Evolutionary conservation across 2,329 filamentous ascomycete species (phyloP).

Genomic region (Phyllosticta citribraziliensis): DNA sequence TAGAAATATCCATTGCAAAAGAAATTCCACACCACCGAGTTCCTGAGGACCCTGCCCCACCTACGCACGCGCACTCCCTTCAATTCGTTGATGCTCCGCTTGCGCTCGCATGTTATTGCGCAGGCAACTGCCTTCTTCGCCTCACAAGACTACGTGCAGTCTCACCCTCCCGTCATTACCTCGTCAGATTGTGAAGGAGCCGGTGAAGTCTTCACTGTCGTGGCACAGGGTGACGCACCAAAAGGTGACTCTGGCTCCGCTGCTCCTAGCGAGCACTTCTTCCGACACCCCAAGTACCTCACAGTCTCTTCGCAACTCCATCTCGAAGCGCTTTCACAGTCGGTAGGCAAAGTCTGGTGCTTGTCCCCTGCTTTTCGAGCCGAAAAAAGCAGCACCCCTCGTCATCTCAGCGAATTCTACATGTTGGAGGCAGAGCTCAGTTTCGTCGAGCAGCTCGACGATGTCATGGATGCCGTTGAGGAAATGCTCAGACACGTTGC

Average conservation of each 20-base stretch:
- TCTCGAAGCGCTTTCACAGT: constrained; percentile 81
- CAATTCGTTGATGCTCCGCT: constrained; percentile 68
- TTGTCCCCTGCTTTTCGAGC: constrained; percentile 89
- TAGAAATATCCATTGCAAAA: constrained; percentile 69
- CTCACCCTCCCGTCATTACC: constrained; percentile 87
- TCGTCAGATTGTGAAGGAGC: constrained; percentile 96
- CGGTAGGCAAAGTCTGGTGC: constrained; percentile 86
- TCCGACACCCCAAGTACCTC: constrained; percentile 79
- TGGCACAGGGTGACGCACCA: constrained; percentile 19
- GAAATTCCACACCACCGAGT: constrained; percentile 87
- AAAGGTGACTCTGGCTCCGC: constrained; percentile 5
- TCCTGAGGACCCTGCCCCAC: constrained; percentile 78
- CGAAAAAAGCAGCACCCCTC: constrained; percentile 83
- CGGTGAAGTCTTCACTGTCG: constrained; percentile 78
- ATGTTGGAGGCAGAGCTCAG: constrained; percentile 92
- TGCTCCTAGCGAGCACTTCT: constrained; percentile 49
- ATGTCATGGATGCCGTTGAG: constrained; percentile 73
- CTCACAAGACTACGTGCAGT: constrained; percentile 62
- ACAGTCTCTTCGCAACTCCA: constrained; percentile 94
- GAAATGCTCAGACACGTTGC: constrained; percentile 57
- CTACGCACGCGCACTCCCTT: constrained; percentile 71
- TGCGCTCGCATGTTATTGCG: constrained; percentile 72
- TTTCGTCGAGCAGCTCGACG: constrained; percentile 60
- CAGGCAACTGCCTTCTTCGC: constrained; percentile 68
- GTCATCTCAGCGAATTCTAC: constrained; percentile 95